Base-by-base conservation (phyloP, 768 basidiomycete species). In the Tricholoma sp. region DNA sequence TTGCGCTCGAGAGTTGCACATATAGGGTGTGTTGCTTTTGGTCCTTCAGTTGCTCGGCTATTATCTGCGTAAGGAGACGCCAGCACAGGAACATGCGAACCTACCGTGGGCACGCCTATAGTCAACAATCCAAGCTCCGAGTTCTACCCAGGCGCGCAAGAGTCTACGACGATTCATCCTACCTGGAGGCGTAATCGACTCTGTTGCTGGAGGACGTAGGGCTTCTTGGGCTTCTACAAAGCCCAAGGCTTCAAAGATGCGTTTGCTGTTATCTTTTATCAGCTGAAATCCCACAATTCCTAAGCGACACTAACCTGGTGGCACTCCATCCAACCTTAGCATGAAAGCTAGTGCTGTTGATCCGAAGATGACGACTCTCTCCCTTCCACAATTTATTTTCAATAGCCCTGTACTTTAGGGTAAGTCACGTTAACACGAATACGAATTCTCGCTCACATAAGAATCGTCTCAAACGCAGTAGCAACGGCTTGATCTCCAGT, bases 81-180 rank as follows among this genome's bases (percentile, higher is more conserved):
- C n/a, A 10, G 31, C 6, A 8, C 4, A 17, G 6, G n/a, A n/a
- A 49, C n/a, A 42, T 50, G 50, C 53, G 13, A 53, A 24, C 72
- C 24, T 66, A 84, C 81, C 66, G 59, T 81, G 61, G 28, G 72
- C 65, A 34, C 76, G 78, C 53, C 74, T 77, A 59, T 78, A 89
- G 53, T 89, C 81, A 4, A 75, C 70, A 17, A 86, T 62, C 84
- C 85, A 93, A 3, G 88, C 80, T 39, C 79, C 72, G 7, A 86
- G 70, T 66, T 94, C 91, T 15, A 91, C 78, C 91, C 91, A 93
- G 29, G 86, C 88, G 33, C 91, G 81, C 49, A 93, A 76, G 3
- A 93, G 76, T 63, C 78, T 85, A 20, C 79, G 78, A 4, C 85
- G 78, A 58, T 77, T 80, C 54, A 75, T 73, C 56, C 70, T 77